Evolutionary conservation across 176 grass and related monocot genomes (phyloP), one percentile per base, ranked within the genome.

Genomic region (Musa troglodytarum): DNA sequence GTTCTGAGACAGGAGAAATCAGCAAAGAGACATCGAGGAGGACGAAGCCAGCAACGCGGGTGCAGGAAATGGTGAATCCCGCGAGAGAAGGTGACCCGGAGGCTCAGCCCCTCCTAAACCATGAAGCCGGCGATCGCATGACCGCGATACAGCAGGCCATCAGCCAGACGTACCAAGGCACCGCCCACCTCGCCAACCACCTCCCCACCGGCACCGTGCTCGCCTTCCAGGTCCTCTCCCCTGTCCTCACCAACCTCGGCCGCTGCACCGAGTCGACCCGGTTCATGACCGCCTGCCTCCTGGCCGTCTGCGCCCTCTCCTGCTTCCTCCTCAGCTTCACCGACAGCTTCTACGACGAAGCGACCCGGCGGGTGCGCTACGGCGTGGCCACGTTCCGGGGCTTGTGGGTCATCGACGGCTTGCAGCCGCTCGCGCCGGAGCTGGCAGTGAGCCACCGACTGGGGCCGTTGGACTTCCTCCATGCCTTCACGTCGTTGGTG

Each of bases 181-280:
- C 85, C 1, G 83, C 93, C 2, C 83, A 92, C 83, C 88, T 98
- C 16, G 90, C 88, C 8, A 98, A 87, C 80, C 87, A 85, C 88
- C 88, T 93, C n/a, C 90, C 90, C 0, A 98, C 90, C 0, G 90
- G 94, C 55, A 87, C 88, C 9, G 86, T 91, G 9, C 90, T 98
- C 26, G 82, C 88, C 34, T 98, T 98, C 81, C 83, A 89, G 52
- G 49, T 98, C 75, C 88, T 93, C n/a, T 83, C 88, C 68, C 94
- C 90, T 10, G 64, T 87, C 73, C 78, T 91, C 84, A 91, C 86
- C 25, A 82, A 84, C 58, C 63, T 79, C 78, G 94, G 90, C 50
- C 66, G 49, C 70, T 93, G 93, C 77, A 50, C 34, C 34, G 11
- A 63, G 43, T 69, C 71, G 25, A 88, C 83, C 81, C 87, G 82